These are phyloP conservation scores for Phellopilus nigrolimitatus DNA, from an alignment of 1,284 basidiomycete species.

Conservation along the genomic window DNA sequence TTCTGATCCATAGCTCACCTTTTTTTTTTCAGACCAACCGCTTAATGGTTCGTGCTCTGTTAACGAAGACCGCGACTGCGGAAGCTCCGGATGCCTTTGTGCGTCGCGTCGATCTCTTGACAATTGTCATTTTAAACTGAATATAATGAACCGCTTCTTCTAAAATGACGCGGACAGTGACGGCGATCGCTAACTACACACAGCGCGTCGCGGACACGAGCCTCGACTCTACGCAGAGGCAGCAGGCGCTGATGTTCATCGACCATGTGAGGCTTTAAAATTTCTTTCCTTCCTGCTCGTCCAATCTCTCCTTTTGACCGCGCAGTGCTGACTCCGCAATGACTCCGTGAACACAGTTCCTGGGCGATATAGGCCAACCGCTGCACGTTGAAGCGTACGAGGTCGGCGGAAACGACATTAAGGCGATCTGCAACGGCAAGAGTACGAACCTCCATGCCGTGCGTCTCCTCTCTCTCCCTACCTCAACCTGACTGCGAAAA, in stretches of 20 bases:
- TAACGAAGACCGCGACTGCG: slow-evolving; percentile 40
- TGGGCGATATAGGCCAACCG: slow-evolving; percentile 50
- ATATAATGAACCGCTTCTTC: no score
- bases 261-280: slow-evolving; percentile 3
- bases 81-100: slow-evolving; percentile 39
- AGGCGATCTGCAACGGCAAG: slow-evolving; percentile 35
- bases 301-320: no score
- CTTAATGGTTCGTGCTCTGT: slow-evolving; percentile 44
- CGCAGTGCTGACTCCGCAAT: no score
- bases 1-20: background rate
- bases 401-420: slow-evolving; percentile 41
- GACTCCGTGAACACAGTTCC: slow-evolving; percentile 36
- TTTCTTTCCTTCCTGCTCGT: background rate
- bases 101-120: slow-evolving; percentile 22
- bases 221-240: slow-evolving; percentile 37
- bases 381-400: slow-evolving; percentile 42
- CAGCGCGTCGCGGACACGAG: slow-evolving; percentile 40
- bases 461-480: slow-evolving; percentile 19
- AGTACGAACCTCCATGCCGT: slow-evolving; percentile 49
- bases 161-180: slow-evolving; percentile 32
- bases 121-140: no score
- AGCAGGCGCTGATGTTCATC: slow-evolving; percentile 50
- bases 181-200: slow-evolving; percentile 53
- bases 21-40: slow-evolving; percentile 36
- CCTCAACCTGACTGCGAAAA: no score